A percentile compares a stretch with the other conserved stretches of the same genome.
phyloP scores from a whole-genome alignment of 495 filamentous ascomycete genomes.

The Sabuloglossum arenarium region DNA sequence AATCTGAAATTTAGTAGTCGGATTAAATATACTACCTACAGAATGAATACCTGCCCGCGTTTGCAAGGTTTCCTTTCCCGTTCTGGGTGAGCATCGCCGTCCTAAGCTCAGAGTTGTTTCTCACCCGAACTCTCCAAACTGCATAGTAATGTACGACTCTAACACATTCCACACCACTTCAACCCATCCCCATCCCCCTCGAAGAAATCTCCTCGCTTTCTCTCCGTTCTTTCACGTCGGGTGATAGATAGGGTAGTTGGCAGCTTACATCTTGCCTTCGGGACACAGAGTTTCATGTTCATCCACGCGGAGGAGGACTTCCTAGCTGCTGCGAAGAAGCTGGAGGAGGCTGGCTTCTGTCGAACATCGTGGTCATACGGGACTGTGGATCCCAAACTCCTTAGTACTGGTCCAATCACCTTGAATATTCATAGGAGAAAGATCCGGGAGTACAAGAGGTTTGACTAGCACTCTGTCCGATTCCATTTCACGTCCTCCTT shows the following conservation, averaged over 20 bases:
- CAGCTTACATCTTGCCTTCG: neutral
- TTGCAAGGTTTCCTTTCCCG: no score
- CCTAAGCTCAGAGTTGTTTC: no score
- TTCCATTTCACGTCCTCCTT: neutral
- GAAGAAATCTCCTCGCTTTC: neutral
- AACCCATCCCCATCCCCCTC: neutral
- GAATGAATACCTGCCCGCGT: no score
- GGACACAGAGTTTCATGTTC: neutral
- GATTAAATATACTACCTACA: no score
- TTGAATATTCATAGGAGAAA: neutral
- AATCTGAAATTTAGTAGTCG: no score
- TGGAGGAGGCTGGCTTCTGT: no score
- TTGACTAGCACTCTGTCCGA: neutral
- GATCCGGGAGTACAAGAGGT: neutral
- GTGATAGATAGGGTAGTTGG: neutral
- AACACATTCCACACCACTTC: no score
- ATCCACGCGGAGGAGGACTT: neutral
- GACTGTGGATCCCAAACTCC: neutral
- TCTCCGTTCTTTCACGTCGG: neutral
- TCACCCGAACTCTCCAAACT: no score
- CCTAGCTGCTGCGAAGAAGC: neutral
- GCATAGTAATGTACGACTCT: no score
- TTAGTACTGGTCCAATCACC: neutral
- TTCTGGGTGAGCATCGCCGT: no score
- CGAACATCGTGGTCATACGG: neutral